phyloP scores from a whole-genome alignment of 2,329 filamentous ascomycete genomes.

The Cladophialophora chaetospira region DNA sequence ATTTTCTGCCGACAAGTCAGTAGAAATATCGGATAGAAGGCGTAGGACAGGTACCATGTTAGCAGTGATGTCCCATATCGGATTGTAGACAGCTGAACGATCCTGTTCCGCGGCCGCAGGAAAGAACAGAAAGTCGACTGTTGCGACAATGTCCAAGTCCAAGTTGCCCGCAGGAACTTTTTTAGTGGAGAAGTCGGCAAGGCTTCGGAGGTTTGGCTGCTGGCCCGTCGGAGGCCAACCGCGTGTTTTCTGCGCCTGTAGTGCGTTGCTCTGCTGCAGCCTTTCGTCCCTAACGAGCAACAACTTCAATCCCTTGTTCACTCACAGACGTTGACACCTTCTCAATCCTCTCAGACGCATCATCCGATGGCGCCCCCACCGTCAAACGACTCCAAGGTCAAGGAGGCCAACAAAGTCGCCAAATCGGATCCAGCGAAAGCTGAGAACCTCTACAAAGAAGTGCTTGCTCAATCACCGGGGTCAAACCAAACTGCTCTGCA shows the following conservation, averaged over 20 bases:
- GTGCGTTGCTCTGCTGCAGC: slow-evolving; percentile 18
- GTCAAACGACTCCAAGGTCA: slow-evolving; percentile 67
- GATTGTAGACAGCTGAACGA: too few species aligned
- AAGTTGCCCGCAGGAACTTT: slow-evolving; percentile 14
- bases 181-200: slow-evolving; percentile 2
- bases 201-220: neutral
- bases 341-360: neutral
- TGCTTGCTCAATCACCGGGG: slow-evolving; percentile 81
- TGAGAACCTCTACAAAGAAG: slow-evolving; percentile 83
- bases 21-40: neutral
- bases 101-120: too few species aligned
- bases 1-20: slow-evolving; percentile 49
- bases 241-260: slow-evolving; percentile 7
- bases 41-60: slow-evolving; percentile 20
- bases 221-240: slow-evolving; percentile 8
- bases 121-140: neutral
- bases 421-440: slow-evolving; percentile 82
- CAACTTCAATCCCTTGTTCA: neutral
- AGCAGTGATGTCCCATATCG: neutral
- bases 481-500: slow-evolving; percentile 82
- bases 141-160: neutral
- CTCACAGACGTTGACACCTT: neutral
- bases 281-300: neutral
- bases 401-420: slow-evolving; percentile 82
- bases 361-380: slow-evolving; percentile 48